Conservation (phyloP, 1,284 basidiomycete species). For the Austropuccinia psidii region DNA sequence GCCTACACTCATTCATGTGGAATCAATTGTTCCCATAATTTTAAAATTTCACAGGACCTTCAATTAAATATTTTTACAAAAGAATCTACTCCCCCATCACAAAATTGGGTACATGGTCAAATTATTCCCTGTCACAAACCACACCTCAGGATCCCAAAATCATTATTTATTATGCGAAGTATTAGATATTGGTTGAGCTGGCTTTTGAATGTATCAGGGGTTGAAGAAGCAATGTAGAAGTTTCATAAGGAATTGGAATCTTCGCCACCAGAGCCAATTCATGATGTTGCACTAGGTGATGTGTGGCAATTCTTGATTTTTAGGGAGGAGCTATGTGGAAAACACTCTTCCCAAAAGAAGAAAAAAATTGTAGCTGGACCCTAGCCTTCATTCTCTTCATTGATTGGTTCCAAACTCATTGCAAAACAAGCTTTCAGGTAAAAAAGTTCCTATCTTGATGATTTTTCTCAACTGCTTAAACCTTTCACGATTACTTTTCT, state of each 20-base stretch:
- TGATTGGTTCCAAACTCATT: constrained; percentile 21
- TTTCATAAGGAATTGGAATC: not conserved
- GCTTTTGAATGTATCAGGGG: not conserved
- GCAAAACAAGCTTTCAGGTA: constrained; percentile 8
- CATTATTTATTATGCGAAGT: not conserved
- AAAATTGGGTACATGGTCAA: too few species aligned
- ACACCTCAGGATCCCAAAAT: too few species aligned
- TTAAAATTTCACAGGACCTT: too few species aligned
- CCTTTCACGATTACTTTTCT: not conserved
- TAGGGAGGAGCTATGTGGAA: not conserved
- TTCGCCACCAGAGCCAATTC: not conserved
- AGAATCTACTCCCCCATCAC: too few species aligned
- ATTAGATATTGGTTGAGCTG: not conserved
- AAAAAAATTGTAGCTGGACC: not conserved
- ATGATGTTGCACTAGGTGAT: constrained; percentile 1
- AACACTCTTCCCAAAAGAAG: not conserved
- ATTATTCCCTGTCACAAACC: too few species aligned
- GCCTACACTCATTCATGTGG: too few species aligned
- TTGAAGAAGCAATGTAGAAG: not conserved
- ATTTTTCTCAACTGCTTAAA: constrained; percentile 11
- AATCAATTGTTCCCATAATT: too few species aligned
- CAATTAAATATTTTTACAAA: too few species aligned
- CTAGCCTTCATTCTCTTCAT: constrained; percentile 4
- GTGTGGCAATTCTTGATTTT: too few species aligned
- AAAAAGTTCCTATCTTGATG: not conserved